Base-by-base conservation (phyloP, 495 filamentous ascomycete genomes). In the Xylaria sp. region DNA sequence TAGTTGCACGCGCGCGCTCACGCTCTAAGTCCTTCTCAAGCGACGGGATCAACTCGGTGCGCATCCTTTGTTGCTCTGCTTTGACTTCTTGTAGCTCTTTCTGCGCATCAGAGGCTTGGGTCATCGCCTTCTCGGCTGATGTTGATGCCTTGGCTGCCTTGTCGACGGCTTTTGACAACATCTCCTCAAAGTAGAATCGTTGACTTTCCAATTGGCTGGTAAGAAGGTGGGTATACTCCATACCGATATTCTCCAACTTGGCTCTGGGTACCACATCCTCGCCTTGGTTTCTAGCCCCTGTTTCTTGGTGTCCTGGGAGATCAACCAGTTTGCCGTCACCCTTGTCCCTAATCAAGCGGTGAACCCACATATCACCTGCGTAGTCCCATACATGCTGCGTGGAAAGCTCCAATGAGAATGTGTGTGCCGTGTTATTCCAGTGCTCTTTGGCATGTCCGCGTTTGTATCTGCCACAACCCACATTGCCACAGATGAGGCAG, bases 331-430 rank as follows among this genome's bases (percentile, higher is more conserved):
- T 94, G 59, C 93, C 93, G 77, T 97, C 94, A 5, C 92, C 90
- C 81, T 97, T 97, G 74, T 92, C 93, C 73, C 96, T 91, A 67
- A 98, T 95, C 43, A 99, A 89, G 12, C 96, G 91, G 82, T 99
- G 96, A 24, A 98, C 96, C 85, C 97, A 99, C 72, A 90, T 91
- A 75, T 99, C 97, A 43, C 92, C 92, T 0, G 92, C 92, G 76
- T 99, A 99, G 83, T 99, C 97, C 96, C 96, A 99, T 6, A 99
- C 93, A 70, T 95, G 92, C 77, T 99, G 95, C 0, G 94, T 95
- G 52, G 89, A 88, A 41, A 98, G 88, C 77, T 99, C 97, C 82
- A 99, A 91, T 59, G 94, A 93, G 77, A 97, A 99, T 70, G 89
- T 93, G 80, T 99, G 96, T 0, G 87, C 86, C 3, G 93, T 97